Evolutionary conservation across 2,329 filamentous ascomycete species (phyloP), one percentile per base, ranked within the genome.

Genomic region (Aspergillus sergii): DNA sequence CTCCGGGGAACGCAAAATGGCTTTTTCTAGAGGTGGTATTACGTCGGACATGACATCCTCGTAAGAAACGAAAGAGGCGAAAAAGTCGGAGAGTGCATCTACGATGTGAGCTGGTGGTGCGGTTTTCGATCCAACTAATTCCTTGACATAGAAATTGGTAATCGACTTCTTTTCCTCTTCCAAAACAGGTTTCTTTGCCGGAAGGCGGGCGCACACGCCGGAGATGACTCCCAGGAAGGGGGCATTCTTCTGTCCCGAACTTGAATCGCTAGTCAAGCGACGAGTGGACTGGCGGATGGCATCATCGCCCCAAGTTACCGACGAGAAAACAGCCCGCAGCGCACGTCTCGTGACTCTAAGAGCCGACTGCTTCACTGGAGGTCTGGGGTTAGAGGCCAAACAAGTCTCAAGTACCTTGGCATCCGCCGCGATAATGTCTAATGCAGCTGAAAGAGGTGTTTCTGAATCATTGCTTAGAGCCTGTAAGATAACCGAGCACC

Each of bases 1-100:
- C 78, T 99, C 95, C 1, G 95, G 96, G 9, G 94, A 90, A 74
- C 96, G 87, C 53, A 99, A 81, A 60, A 99, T 84, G 7, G 91
- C 89, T 79, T 97, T 97, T 74, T 99, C 95, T 16, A 98, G 82
- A 0, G 93, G 83, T 10, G 94, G 92, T 28, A 96, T 83, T 36
- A 98, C 74, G 50, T 94, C 88, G 66, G 87, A 90, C 59, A 88
- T 86, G 34, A 98, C 76, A 68, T 97, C 93, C 28, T 93, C 89
- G 19, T 86, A 75, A 0, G 87, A 89, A 43, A 91, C 84, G 73
- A 94, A 98, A 36, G 84, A 85, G 19, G 81, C 78, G 76, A 97
- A 97, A 81, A 98, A 97, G 75, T 97, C 93, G 57, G 83, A 80
- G 54, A 98, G 80, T 7, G 90, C 91, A 69, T 84, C 84, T 3